phyloP scores from a whole-genome alignment of 768 basidiomycete genomes.

The Macrolepiota albuminosa region DNA sequence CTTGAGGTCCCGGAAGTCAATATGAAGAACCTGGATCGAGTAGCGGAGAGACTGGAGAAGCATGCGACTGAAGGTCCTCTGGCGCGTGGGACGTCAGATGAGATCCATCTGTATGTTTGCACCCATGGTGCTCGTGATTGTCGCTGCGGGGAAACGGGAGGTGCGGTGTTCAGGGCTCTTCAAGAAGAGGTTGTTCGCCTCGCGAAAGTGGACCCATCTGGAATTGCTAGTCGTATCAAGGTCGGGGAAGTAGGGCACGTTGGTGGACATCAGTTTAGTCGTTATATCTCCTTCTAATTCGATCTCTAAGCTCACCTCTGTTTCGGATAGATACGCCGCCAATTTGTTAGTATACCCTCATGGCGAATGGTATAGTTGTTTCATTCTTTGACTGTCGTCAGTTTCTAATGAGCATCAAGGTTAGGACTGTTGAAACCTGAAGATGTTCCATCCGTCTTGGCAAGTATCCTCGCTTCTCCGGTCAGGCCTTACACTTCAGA shows the following conservation, averaged over 20 bases:
- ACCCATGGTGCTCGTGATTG: constrained; percentile 79
- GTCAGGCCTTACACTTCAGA: constrained; percentile 19
- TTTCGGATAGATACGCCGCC: constrained; percentile 50
- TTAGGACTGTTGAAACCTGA: constrained; percentile 54
- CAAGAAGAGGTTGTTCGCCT: constrained; percentile 44
- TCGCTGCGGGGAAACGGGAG: constrained; percentile 67
- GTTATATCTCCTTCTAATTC: background rate
- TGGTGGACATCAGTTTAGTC: constrained; percentile 66
- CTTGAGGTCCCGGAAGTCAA: constrained; percentile 47
- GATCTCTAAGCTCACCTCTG: constrained; percentile 1
- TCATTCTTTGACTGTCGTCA: background rate
- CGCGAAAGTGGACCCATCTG: constrained; percentile 21
- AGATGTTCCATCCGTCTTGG: constrained; percentile 52
- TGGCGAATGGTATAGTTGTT: constrained; percentile 61
- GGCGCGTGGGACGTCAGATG: constrained; percentile 12
- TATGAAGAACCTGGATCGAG: constrained; percentile 44
- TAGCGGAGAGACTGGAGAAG: constrained; percentile 31
- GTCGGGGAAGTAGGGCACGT: constrained; percentile 74
- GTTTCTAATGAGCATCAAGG: constrained; percentile 31
- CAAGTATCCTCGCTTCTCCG: constrained; percentile 32
- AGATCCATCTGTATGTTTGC: constrained; percentile 60
- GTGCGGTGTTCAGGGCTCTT: constrained; percentile 49
- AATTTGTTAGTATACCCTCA: constrained; percentile 66
- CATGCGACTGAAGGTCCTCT: constrained; percentile 19
- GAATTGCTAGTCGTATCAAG: constrained; percentile 27